Percentiles rank a stretch among this genome's conserved stretches.
phyloP scores from a whole-genome alignment of 2,329 filamentous ascomycete genomes.

The Parafenestella ontariensis region DNA sequence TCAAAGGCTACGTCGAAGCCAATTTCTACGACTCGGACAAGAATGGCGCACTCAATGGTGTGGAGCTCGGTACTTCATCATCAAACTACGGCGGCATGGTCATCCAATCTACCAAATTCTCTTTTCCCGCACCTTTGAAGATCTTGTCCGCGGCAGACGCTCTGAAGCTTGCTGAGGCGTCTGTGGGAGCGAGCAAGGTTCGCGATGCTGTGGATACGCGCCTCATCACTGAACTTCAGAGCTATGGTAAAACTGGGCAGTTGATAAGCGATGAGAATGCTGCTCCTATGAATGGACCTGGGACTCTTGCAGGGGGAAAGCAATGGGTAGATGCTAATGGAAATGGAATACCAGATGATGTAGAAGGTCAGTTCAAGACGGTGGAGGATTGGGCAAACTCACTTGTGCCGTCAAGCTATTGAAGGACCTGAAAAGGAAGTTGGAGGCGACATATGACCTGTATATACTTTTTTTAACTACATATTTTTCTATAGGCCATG shows the following conservation, averaged over 20 bases:
- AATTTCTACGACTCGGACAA: constrained; percentile 62
- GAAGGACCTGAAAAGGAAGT: not conserved
- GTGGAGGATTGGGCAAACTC: constrained; percentile 62
- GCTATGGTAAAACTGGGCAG: constrained; percentile 55
- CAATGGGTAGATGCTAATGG: constrained; percentile 55
- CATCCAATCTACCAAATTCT: constrained; percentile 50
- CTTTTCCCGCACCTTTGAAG: constrained; percentile 54
- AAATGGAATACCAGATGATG: constrained; percentile 60
- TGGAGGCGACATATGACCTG: not conserved
- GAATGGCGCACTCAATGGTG: constrained; percentile 59
- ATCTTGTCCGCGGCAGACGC: constrained; percentile 52
- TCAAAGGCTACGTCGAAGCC: constrained; percentile 60
- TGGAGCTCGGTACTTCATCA: constrained; percentile 51
- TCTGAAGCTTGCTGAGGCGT: constrained; percentile 50
- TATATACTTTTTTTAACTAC: not conserved
- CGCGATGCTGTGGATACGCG: constrained; percentile 55
- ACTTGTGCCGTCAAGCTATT: constrained; percentile 46
- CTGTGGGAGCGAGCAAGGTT: constrained; percentile 53
- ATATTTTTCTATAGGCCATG: no score
- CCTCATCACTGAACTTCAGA: constrained; percentile 55
- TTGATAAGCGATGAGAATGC: constrained; percentile 57
- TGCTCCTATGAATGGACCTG: constrained; percentile 50
- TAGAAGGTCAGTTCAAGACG: constrained; percentile 55
- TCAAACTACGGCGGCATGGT: constrained; percentile 59
- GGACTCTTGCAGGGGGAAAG: constrained; percentile 49